Percentiles rank a stretch among this genome's conserved stretches.
Conservation (phyloP, 371 early-diverging fungal genomes). For the Mucor mucedo region DNA sequence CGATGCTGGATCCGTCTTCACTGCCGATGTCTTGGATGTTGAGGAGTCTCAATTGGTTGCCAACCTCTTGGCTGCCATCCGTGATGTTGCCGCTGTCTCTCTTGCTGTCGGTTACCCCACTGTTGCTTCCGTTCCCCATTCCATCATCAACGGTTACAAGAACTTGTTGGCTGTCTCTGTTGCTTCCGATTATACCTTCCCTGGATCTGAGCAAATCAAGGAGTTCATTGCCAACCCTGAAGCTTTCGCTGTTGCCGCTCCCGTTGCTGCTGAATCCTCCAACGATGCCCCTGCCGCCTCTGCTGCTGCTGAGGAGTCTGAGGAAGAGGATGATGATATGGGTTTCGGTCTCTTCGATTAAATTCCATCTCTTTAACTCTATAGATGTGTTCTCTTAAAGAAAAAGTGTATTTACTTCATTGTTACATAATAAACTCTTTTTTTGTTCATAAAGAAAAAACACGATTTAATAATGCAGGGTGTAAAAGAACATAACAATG, state of each 20-base stretch:
- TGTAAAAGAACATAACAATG: too few species aligned
- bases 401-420: background rate
- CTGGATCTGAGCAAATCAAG: constrained; percentile 91
- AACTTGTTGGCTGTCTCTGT: constrained; percentile 91
- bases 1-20: constrained; percentile 94
- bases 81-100: constrained; percentile 92
- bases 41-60: constrained; percentile 84
- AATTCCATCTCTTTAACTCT: constrained; percentile 15
- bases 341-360: constrained; percentile 85
- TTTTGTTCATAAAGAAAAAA: background rate
- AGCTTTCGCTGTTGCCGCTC: constrained; percentile 78
- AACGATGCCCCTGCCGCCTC: constrained; percentile 63
- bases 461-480: too few species aligned
- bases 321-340: constrained; percentile 78
- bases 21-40: constrained; percentile 92
- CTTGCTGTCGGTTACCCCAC: constrained; percentile 94
- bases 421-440: background rate
- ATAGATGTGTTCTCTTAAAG: background rate
- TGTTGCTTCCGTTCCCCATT: constrained; percentile 97
- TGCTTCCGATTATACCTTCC: constrained; percentile 94
- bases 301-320: constrained; percentile 70
- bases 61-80: constrained; percentile 82
- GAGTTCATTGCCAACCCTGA: constrained; percentile 89
- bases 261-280: constrained; percentile 58
- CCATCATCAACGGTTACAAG: constrained; percentile 97